A percentile compares a stretch with the other conserved stretches of the same genome.
Conservation (phyloP, 345 rosid species). For the Syzygium aqueum region DNA sequence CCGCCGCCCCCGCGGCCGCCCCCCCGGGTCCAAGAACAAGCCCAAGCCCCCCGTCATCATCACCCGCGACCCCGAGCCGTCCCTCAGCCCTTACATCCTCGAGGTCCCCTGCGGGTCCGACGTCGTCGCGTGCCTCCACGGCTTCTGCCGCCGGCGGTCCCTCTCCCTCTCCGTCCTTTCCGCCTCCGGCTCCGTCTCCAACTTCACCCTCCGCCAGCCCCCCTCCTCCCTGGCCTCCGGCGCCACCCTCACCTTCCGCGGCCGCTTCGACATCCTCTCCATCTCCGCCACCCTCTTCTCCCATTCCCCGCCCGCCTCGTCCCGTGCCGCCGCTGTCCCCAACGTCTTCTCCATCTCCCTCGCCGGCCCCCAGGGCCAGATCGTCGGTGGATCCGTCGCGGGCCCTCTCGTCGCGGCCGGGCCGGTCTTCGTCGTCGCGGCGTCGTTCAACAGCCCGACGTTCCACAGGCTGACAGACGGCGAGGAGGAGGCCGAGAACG, state of each 20-base stretch:
- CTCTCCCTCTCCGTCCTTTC: constrained; percentile 61
- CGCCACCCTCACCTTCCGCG: constrained; percentile 74
- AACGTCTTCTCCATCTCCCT: constrained; percentile 56
- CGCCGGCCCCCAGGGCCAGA: constrained; percentile 93
- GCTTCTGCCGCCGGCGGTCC: constrained; percentile 57
- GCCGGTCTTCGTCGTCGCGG: constrained; percentile 61
- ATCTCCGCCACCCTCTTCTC: constrained; percentile 76
- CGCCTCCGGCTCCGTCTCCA: constrained; percentile 80
- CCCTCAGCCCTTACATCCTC: constrained; percentile 84
- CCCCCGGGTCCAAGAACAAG: constrained; percentile 86
- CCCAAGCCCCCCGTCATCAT: constrained; percentile 53
- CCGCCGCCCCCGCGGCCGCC: constrained; percentile 84
- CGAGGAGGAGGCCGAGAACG: constrained; percentile 21
- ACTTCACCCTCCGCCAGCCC: constrained; percentile 85
- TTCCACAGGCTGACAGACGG: constrained; percentile 48
- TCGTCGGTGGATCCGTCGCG: constrained; percentile 78
- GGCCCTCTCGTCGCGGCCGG: constrained; percentile 69
- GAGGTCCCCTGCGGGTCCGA: constrained; percentile 77
- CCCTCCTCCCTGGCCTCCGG: constrained; percentile 40
- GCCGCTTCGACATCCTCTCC: constrained; percentile 78
- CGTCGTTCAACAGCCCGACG: constrained; percentile 67
- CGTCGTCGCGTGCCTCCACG: constrained; percentile 45
- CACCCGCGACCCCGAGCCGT: constrained; percentile 55
- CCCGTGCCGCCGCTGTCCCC: constrained; percentile 19
- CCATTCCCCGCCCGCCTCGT: constrained; percentile 19